Evolutionary conservation across 768 basidiomycete species (phyloP).

Genomic region (Auricularia auricula-judae): DNA sequence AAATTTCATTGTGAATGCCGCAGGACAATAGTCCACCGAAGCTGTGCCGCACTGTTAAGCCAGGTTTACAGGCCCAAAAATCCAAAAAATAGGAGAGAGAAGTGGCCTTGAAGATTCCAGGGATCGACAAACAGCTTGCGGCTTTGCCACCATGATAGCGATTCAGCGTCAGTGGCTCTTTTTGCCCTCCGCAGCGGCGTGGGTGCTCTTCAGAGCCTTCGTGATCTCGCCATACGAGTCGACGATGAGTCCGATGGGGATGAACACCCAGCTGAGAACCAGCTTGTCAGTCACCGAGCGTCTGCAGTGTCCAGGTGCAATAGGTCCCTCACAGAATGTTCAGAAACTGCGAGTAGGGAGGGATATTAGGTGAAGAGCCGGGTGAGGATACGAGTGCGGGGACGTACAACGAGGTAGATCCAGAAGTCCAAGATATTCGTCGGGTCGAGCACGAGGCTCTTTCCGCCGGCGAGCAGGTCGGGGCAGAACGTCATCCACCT

Average conservation of each 20-base stretch:
- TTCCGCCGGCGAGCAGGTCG: conserved; percentile 72
- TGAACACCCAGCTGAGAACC: conserved; percentile 57
- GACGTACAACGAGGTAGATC: conserved; percentile 38
- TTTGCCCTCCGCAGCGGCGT: conserved; percentile 5
- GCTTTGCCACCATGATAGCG: too few relatives aligned
- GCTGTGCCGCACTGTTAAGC: too few relatives aligned
- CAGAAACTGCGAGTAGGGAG: too few relatives aligned
- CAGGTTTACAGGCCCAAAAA: too few relatives aligned
- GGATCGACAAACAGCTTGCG: too few relatives aligned
- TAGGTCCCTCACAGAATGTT: conserved; percentile 63
- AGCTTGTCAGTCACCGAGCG: not conserved
- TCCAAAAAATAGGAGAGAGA: too few relatives aligned
- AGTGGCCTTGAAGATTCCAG: too few relatives aligned
- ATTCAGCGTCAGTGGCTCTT: too few relatives aligned
- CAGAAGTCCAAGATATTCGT: conserved; percentile 63
- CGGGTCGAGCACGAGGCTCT: conserved; percentile 46
- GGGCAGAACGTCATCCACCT: conserved; percentile 81
- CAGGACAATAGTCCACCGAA: too few relatives aligned
- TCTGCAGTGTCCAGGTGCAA: conserved; percentile 39
- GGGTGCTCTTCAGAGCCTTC: conserved; percentile 35
- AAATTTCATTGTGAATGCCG: too few relatives aligned
- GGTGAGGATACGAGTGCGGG: too few relatives aligned
- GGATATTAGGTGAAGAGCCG: too few relatives aligned
- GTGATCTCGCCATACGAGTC: conserved; percentile 70
- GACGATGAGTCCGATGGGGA: conserved; percentile 66